Conservation (phyloP, 805 yeast genomes). For the Tetrapisispora taiwanensis region DNA sequence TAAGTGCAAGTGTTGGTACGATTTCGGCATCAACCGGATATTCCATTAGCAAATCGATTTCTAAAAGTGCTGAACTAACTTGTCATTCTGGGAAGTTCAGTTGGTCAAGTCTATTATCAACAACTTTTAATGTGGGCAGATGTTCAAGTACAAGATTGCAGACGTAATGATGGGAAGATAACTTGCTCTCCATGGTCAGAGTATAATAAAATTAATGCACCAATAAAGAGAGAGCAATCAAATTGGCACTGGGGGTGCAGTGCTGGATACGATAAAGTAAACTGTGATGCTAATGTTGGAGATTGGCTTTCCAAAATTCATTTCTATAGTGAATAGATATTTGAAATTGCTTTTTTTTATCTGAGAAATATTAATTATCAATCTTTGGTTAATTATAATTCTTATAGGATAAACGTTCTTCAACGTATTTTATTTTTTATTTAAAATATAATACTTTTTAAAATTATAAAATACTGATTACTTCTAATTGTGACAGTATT, state of each 20-base stretch:
- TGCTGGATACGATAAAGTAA: background rate
- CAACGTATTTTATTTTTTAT: too few relatives aligned
- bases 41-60: too few relatives aligned
- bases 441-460: too few relatives aligned
- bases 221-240: background rate
- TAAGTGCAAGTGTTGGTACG: too few relatives aligned
- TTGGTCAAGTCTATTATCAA: background rate
- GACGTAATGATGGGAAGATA: background rate
- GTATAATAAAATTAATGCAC: background rate
- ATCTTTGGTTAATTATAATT: too few relatives aligned
- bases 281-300: background rate
- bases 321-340: background rate
- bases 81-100: background rate
- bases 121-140: background rate
- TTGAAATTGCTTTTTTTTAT: too few relatives aligned
- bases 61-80: background rate
- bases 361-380: too few relatives aligned
- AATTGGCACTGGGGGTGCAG: background rate
- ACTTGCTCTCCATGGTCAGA: background rate
- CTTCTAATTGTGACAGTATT: too few relatives aligned
- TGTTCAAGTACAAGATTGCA: background rate
- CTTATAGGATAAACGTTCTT: too few relatives aligned
- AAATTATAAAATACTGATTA: too few relatives aligned
- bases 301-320: background rate
- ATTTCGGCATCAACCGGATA: too few relatives aligned